Evolutionary conservation across 495 filamentous ascomycete genomes (phyloP).

Genomic region (Neurospora hispaniola): DNA sequence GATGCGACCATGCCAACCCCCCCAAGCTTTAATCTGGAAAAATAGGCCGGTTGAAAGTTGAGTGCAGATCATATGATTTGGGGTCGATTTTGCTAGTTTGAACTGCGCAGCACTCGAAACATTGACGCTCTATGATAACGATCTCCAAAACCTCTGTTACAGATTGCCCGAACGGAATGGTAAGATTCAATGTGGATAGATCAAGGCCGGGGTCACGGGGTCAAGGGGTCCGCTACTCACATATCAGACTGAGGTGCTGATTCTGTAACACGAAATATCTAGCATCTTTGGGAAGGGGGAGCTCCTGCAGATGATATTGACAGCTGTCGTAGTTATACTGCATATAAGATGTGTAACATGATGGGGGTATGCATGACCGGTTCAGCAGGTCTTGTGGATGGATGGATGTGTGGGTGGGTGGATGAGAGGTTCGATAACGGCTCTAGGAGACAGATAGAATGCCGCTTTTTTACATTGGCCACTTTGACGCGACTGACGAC

Average conservation of each 20-base stretch:
- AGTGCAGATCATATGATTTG: constrained; percentile 38
- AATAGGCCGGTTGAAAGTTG: constrained; percentile 33
- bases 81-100: constrained; percentile 21
- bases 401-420: not conserved
- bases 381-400: not conserved
- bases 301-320: constrained; percentile 1
- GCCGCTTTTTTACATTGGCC: not conserved
- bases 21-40: constrained; percentile 24
- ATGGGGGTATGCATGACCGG: not conserved
- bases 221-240: not conserved
- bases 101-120: not conserved
- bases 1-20: not conserved
- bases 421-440: not conserved
- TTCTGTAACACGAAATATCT: not conserved
- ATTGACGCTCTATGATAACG: not conserved
- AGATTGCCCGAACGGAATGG: not conserved
- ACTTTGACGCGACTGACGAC: not conserved
- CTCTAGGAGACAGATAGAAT: not conserved
- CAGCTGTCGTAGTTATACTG: not conserved
- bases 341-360: not conserved
- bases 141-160: not conserved
- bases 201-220: not conserved
- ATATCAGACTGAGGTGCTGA: not conserved
- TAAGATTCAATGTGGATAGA: not conserved
- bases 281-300: not conserved